phyloP scores from a whole-genome alignment of 192 early-diverging fungal species.

The Phycomyces blakesleeanus region DNA sequence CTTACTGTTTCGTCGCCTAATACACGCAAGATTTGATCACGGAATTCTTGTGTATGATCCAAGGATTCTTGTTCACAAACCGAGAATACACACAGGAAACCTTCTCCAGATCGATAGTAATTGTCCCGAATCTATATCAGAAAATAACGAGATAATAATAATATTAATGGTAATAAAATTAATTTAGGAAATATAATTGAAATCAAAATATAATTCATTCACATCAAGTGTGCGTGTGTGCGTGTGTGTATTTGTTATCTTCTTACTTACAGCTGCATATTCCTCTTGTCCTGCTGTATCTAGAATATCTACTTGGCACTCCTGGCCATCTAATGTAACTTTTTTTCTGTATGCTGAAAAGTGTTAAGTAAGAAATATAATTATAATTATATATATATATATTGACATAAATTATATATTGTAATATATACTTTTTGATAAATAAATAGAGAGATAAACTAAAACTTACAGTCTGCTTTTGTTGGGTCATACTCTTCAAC shows the following conservation, averaged over 20 bases:
- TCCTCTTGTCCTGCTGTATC: conserved; percentile 88
- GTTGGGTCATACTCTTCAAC: conserved; percentile 90
- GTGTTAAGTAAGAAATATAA: too few relatives aligned
- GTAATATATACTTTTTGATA: too few relatives aligned
- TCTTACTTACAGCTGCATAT: conserved; percentile 68
- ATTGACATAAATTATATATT: too few relatives aligned
- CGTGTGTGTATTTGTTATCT: neutral
- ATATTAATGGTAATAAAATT: too few relatives aligned
- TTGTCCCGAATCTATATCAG: conserved; percentile 66
- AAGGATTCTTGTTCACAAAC: conserved; percentile 76
- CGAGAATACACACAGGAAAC: conserved; percentile 80
- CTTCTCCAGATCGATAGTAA: conserved; percentile 79
- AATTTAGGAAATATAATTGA: neutral
- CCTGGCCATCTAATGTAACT: conserved; percentile 60
- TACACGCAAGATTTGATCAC: conserved; percentile 81
- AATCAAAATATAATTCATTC: too few relatives aligned
- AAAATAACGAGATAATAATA: too few relatives aligned
- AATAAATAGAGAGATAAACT: neutral
- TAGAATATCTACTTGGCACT: conserved; percentile 82
- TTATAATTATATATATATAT: too few relatives aligned
- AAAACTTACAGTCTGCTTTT: conserved; percentile 67
- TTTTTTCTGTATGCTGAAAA: conserved; percentile 79
- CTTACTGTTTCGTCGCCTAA: conserved; percentile 69
- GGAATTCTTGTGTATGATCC: conserved; percentile 74
- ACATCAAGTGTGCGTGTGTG: neutral